Percentiles rank a stretch among this genome's conserved stretches.
These are phyloP conservation scores for Lactarius akahatsu DNA, from an alignment of 768 basidiomycete species.

Conservation along the genomic window DNA sequence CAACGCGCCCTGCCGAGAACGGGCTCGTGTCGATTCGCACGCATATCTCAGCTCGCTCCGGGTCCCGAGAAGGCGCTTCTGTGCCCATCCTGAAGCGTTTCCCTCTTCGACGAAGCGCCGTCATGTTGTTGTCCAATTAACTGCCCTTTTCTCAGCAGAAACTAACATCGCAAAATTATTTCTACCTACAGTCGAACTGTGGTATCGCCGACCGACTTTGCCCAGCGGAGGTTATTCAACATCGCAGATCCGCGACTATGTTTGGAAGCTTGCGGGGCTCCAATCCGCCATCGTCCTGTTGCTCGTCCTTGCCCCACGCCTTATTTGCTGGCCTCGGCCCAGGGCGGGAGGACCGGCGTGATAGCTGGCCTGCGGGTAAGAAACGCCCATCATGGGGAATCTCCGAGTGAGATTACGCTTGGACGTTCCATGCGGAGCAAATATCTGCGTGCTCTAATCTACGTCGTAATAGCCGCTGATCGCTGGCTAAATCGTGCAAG, in stretches of 20 bases:
- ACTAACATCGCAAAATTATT: background rate
- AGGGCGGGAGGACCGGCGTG: constrained; percentile 1
- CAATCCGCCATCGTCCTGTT: background rate
- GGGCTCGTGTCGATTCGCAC: constrained; percentile 9
- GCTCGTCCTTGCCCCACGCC: background rate
- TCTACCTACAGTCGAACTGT: background rate
- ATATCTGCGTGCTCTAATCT: background rate
- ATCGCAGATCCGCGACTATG: constrained; percentile 5
- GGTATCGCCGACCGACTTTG: background rate
- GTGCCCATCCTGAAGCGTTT: background rate
- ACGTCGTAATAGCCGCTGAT: constrained; percentile 4
- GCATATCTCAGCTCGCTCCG: constrained; percentile 13
- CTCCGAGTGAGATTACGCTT: constrained; percentile 2
- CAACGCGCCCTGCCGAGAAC: background rate
- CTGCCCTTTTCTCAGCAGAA: constrained; percentile 13
- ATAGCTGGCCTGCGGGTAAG: background rate
- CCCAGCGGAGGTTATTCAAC: background rate
- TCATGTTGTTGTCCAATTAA: background rate
- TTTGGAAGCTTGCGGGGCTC: constrained; percentile 14
- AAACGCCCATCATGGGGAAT: background rate
- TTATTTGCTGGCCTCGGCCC: background rate
- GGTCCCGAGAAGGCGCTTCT: constrained; percentile 1
- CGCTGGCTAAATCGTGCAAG: background rate
- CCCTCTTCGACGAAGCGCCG: background rate
- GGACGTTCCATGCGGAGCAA: constrained; percentile 1